Base-by-base conservation (phyloP, 192 early-diverging fungal species). In the Podila epigama region DNA sequence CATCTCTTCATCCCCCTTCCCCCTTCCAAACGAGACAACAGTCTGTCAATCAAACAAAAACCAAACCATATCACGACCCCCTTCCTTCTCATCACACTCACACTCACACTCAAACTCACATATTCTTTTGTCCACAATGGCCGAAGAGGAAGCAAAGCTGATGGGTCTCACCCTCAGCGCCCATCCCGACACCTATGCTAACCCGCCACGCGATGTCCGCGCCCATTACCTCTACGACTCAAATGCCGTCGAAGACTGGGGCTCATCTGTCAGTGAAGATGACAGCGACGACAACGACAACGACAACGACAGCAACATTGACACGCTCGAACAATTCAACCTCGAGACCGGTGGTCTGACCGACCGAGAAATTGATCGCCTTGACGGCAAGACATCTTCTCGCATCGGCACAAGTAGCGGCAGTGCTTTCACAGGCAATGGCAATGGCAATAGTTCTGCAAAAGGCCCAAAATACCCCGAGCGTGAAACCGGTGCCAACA, bases 401-500 rank as follows among this genome's bases (percentile, higher is more conserved):
- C 73, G 73, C 1, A 12, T 77, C 18, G 65, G 60, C 28, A n/a
- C n/a, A n/a, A n/a, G n/a, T n/a, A n/a, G n/a, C n/a, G n/a, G n/a
- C n/a, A n/a, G n/a, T n/a, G n/a, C n/a, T n/a, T n/a, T n/a, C n/a
- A n/a, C n/a, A n/a, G n/a, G n/a, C n/a, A n/a, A n/a, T 18, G 20
- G 36, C 1, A 16, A 22, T 6, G 37, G 53, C 51, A 13, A 53
- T 9, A 1, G 44, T 20, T 44, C 34, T 31, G 22, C 50, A 55
- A 28, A 35, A 36, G 13, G 33, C 0, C 53, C 35, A 42, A 71
- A 52, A 18, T 77, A 77, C 18, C 73, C 73, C 18, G 73, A 81
- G 32, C 70, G 69, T 8, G 75, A 61, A 1, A 58, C 62, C 1
- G 73, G 79, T 6, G 67, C 79, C 33, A 82, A 84, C 16, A 86